Base-by-base conservation (phyloP, 331 rosid genomes). In the Acacia pycnantha region DNA sequence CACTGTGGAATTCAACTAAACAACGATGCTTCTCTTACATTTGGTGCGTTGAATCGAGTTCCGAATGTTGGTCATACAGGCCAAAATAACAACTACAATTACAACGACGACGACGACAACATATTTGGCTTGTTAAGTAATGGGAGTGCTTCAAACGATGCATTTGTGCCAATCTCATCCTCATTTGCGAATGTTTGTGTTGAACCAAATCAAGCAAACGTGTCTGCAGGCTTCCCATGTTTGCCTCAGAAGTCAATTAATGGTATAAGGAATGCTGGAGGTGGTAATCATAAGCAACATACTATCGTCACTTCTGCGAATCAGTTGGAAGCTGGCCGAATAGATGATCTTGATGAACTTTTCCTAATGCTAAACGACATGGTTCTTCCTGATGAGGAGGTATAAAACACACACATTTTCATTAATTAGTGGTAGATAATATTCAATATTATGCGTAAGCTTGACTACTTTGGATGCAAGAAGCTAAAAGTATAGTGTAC, bases 381-480 rank as follows among this genome's bases (percentile, higher is more conserved):
- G 65, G 3, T 61, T 35, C 40, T 59, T 78, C 66, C 47, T 12
- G 47, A 37, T 16, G 59, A 77, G 14, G 73, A 81, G 87, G 90
- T 86, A 86, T 31, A 47, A 4, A 66, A 31, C 22, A 33, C 43
- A 33, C 70, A 65, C 44, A 58, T 22, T 58, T 58, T 11, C 65
- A 58, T 9, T 18, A 47, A 11, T 43, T 48, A 47, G 16, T 47
- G 19, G 62, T 21, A 54, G 61, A 53, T 3, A 19, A 9, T 54
- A 21, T 27, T 6, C 46, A 33, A 66, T 35, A 37, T 8, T 35
- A 37, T 21, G 41, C 11, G 21, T 65, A 65, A 33, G 44, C 26
- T 5, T 71, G 46, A 74, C 37, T 11, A 46, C 18, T 50, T 50
- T 29, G 37, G 18, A 5, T 16, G 65, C 26, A 37, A 67, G 47